Evolutionary conservation across 202 grass and related monocot species (phyloP).

Genomic region (Thinopyrum obtusiflorum): DNA sequence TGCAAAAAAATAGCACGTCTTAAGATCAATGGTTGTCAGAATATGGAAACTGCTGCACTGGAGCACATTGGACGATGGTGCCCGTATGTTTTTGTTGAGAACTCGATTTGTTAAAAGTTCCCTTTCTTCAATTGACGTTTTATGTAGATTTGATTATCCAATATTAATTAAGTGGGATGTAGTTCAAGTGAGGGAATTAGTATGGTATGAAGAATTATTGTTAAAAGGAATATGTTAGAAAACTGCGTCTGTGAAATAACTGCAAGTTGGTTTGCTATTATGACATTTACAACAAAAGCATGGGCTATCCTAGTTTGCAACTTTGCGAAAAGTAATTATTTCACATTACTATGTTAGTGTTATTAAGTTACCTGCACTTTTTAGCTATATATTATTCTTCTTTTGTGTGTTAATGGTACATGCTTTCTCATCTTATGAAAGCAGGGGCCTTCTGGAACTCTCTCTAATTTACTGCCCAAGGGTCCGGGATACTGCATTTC

Average conservation of each 20-base stretch:
- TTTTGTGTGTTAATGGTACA: not conserved
- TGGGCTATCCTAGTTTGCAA: not conserved
- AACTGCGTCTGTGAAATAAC: not conserved
- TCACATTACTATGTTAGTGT: not conserved
- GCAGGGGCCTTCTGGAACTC: constrained; percentile 75
- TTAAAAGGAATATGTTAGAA: not conserved
- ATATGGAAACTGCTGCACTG: constrained; percentile 75
- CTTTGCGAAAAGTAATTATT: not conserved
- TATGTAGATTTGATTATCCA: not conserved
- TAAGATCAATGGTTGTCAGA: constrained; percentile 87
- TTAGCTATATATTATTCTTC: not conserved
- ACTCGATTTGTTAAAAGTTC: constrained; percentile 20
- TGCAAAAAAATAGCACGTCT: constrained; percentile 70
- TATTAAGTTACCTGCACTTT: not conserved
- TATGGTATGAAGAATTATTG: not conserved
- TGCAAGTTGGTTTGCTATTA: not conserved
- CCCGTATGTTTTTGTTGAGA: constrained; percentile 62
- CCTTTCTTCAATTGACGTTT: constrained; percentile 4
- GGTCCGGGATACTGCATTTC: constrained; percentile 71
- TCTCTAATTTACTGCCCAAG: constrained; percentile 82
- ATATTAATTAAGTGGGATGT: not conserved
- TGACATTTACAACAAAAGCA: not conserved
- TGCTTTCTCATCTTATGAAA: constrained; percentile 31
- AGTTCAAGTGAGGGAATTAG: constrained; percentile 22
- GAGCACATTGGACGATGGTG: constrained; percentile 81